A percentile compares a stretch with the other conserved stretches of the same genome.
Evolutionary conservation across 2,329 filamentous ascomycete species (phyloP).

Genomic region (Tolypocladium inflatum): DNA sequence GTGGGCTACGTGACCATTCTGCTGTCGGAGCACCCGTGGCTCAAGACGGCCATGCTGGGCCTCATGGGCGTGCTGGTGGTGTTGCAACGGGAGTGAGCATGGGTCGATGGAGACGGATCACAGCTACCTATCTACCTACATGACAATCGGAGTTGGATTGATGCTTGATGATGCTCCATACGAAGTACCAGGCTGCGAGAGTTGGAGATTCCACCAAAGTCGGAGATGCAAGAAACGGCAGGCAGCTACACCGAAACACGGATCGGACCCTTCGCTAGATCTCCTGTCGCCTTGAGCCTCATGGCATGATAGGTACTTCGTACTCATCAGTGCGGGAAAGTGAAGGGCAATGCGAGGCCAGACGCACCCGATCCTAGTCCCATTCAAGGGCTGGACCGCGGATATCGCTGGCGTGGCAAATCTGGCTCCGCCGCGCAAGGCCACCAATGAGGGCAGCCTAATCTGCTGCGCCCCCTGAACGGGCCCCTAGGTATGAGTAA

Average conservation of each 20-base stretch:
- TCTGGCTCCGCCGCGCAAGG: neutral
- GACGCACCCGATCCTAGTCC: no score
- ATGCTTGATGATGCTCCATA: neutral
- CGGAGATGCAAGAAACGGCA: no score
- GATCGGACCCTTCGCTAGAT: neutral
- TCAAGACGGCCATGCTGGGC: conserved; percentile 90
- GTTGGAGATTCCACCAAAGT: neutral
- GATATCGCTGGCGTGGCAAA: no score
- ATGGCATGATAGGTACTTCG: no score
- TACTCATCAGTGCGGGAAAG: no score
- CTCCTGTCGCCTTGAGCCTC: neutral
- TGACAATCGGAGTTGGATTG: neutral
- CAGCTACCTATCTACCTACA: neutral
- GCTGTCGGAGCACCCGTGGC: conserved; percentile 89
- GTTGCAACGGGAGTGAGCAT: conserved; percentile 68
- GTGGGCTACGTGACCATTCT: conserved; percentile 97
- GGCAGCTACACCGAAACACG: no score
- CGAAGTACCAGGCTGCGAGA: neutral
- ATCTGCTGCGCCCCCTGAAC: neutral
- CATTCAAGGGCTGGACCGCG: no score
- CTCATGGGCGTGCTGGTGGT: conserved; percentile 94
- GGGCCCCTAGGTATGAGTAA: neutral
- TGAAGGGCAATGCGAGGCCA: no score
- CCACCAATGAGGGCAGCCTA: neutral
- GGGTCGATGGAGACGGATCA: neutral